Conservation (phyloP, 345 rosid species). For the Rhodomyrtus tomentosa region DNA sequence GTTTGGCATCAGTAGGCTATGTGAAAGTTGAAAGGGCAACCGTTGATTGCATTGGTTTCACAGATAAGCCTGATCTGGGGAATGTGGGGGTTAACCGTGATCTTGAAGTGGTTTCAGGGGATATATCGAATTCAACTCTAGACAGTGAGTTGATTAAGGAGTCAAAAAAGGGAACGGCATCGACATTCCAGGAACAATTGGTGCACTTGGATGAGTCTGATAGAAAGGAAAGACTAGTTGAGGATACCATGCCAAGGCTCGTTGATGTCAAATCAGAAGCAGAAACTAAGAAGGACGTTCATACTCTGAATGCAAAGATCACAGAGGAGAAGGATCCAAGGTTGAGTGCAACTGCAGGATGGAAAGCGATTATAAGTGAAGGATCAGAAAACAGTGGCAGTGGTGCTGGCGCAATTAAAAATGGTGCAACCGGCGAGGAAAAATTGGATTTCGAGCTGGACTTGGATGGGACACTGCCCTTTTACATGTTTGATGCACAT, state of each 20-base stretch:
- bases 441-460: conserved; percentile 65
- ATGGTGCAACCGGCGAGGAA: conserved; percentile 18
- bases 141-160: conserved; percentile 8
- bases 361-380: conserved; percentile 54
- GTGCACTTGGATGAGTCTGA: neutral
- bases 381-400: conserved; percentile 13
- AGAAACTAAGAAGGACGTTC: conserved; percentile 16
- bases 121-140: neutral
- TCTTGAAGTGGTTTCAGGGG: neutral
- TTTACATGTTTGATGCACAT: conserved; percentile 69
- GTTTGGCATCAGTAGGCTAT: neutral
- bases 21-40: conserved; percentile 19
- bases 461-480: conserved; percentile 55
- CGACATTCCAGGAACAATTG: neutral
- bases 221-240: conserved; percentile 2
- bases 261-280: conserved; percentile 24
- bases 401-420: conserved; percentile 9
- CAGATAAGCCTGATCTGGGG: neutral
- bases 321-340: conserved; percentile 47
- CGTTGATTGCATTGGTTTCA: neutral
- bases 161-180: conserved; percentile 10
- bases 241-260: conserved; percentile 7
- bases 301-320: conserved; percentile 64
- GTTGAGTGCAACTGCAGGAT: conserved; percentile 73
- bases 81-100: neutral